Evolutionary conservation across 331 rosid genomes (phyloP).

Genomic region (Saraca asoca): DNA sequence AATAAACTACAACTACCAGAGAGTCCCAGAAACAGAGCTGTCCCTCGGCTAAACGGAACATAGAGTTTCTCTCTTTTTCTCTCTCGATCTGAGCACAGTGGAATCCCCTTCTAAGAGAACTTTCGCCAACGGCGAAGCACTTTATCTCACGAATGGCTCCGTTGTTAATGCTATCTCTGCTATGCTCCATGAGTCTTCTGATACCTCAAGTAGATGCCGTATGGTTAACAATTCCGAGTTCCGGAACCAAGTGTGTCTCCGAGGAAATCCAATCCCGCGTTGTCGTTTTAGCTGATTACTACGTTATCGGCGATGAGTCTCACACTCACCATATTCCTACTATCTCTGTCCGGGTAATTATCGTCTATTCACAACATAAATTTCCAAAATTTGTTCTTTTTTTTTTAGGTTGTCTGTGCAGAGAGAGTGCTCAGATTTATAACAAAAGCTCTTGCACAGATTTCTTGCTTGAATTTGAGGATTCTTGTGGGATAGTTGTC

Average conservation of each 20-base stretch:
- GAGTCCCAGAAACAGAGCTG: background rate
- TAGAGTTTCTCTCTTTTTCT: background rate
- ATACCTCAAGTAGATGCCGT: conserved; percentile 40
- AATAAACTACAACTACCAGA: conserved; percentile 7
- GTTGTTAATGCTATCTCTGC: conserved; percentile 11
- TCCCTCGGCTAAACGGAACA: background rate
- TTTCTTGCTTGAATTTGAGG: no score
- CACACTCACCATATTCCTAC: conserved; percentile 39
- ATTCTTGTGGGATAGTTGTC: no score
- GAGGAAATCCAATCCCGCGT: conserved; percentile 66
- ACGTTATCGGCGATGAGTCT: conserved; percentile 46
- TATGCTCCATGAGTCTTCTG: conserved; percentile 34
- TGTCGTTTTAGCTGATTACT: conserved; percentile 75
- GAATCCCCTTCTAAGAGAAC: conserved; percentile 15
- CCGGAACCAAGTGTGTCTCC: conserved; percentile 74
- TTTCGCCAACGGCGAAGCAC: conserved; percentile 37
- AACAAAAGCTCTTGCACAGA: no score
- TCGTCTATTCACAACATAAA: background rate
- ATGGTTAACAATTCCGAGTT: conserved; percentile 54
- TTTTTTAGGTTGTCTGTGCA: background rate
- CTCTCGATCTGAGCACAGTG: conserved; percentile 38
- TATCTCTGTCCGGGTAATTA: conserved; percentile 52
- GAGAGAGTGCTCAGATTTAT: no score
- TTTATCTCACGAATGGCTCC: conserved; percentile 25
- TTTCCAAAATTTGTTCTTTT: background rate